A percentile compares a stretch with the other conserved stretches of the same genome.
Conservation (phyloP, 768 basidiomycete genomes). For the Trametes sanguinea region DNA sequence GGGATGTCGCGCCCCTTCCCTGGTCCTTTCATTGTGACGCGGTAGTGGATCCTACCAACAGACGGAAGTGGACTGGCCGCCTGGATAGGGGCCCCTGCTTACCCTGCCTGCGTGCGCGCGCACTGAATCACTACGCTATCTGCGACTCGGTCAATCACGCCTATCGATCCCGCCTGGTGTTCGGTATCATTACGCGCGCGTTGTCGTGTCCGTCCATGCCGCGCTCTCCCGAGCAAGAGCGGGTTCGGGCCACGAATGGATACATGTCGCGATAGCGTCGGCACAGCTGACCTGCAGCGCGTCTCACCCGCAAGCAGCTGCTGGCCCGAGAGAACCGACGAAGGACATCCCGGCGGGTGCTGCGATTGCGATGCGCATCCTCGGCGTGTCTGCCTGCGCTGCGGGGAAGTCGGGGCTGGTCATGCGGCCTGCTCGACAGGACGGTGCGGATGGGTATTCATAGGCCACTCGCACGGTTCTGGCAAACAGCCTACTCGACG, state of each 20-base stretch:
- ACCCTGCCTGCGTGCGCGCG: neutral
- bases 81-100: neutral
- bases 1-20: conserved; percentile 1
- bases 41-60: neutral
- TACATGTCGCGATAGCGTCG: conserved; percentile 17
- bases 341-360: neutral
- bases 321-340: conserved; percentile 1
- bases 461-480: neutral
- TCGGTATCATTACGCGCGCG: neutral
- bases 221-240: conserved; percentile 7
- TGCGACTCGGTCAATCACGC: conserved; percentile 13
- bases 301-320: neutral
- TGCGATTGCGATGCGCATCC: neutral
- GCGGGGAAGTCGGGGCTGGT: conserved; percentile 6
- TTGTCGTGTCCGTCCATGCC: neutral
- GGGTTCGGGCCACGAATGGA: conserved; percentile 11
- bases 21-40: neutral
- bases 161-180: conserved; percentile 3
- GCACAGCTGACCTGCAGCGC: conserved; percentile 11
- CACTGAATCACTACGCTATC: conserved; percentile 18
- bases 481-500: conserved; percentile 7
- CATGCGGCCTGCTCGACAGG: neutral
- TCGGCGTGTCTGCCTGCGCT: neutral
- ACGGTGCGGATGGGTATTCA: neutral
- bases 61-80: neutral